Evolutionary conservation across 805 yeast species (phyloP).

Genomic region (Ogataea ganodermae): DNA sequence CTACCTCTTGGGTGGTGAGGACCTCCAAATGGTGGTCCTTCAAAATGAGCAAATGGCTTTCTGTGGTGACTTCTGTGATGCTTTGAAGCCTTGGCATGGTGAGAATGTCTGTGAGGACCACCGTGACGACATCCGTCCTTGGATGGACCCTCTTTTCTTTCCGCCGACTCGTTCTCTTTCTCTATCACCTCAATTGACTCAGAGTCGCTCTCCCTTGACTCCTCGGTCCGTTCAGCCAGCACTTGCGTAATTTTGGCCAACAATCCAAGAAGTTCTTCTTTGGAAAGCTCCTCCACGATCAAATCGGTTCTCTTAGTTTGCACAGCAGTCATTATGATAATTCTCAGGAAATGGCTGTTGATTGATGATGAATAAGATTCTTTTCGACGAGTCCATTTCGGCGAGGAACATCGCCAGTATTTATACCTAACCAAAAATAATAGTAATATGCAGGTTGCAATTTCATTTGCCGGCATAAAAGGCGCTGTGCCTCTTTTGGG

Average conservation of each 20-base stretch:
- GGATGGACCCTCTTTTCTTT: background rate
- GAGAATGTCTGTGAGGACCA: constrained; percentile 1
- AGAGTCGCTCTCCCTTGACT: background rate
- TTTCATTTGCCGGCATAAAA: constrained; percentile 1
- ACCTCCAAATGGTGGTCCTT: background rate
- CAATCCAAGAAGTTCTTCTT: constrained; percentile 6
- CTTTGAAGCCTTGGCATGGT: background rate
- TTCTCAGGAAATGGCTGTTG: background rate
- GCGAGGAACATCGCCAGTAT: background rate
- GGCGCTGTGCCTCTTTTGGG: background rate
- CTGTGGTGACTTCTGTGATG: constrained; percentile 1
- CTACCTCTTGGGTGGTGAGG: background rate
- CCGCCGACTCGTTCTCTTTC: background rate
- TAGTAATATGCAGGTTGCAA: background rate
- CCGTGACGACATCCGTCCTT: background rate
- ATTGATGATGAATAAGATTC: background rate
- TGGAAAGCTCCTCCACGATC: constrained; percentile 6
- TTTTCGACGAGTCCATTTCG: background rate
- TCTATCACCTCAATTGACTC: background rate
- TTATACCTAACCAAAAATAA: background rate
- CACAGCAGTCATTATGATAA: background rate
- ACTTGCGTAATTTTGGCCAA: constrained; percentile 1
- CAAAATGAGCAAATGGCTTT: background rate
- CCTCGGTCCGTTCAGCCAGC: constrained; percentile 6
- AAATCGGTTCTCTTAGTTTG: background rate